A percentile compares a stretch with the other conserved stretches of the same genome.
These are phyloP conservation scores for Malbranchea cinnamomea DNA, from an alignment of 2,329 filamentous ascomycete genomes.

Conservation along the genomic window DNA sequence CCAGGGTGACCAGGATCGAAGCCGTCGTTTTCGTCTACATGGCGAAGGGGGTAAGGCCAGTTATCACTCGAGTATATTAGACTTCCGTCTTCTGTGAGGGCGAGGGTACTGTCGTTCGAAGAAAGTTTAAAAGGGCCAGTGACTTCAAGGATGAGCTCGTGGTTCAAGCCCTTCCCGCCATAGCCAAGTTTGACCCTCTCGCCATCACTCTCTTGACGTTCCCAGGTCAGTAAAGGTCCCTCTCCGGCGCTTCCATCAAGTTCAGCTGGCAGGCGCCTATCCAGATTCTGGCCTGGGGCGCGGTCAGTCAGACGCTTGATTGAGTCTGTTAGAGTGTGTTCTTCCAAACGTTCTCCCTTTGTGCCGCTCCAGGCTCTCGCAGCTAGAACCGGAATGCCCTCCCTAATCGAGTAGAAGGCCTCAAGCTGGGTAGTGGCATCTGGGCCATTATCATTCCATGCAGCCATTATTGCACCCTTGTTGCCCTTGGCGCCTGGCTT, in stretches of 20 bases:
- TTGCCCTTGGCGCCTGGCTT: conserved; percentile 24
- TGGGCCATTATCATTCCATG: conserved; percentile 42
- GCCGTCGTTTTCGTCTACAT: conserved; percentile 28
- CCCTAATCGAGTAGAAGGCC: conserved; percentile 36
- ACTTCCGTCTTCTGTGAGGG: conserved; percentile 19
- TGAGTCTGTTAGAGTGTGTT: conserved; percentile 22
- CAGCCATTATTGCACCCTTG: conserved; percentile 34
- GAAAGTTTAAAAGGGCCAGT: conserved; percentile 31
- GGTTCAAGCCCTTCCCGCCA: conserved; percentile 41
- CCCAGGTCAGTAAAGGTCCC: conserved; percentile 18
- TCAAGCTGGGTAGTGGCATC: conserved; percentile 38
- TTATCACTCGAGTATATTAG: conserved; percentile 32
- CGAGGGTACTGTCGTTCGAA: conserved; percentile 30
- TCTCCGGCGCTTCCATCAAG: conserved; percentile 21
- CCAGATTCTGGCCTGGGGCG: conserved; percentile 36
- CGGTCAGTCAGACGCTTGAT: conserved; percentile 28
- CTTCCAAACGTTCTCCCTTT: conserved; percentile 27
- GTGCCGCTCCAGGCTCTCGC: conserved; percentile 41
- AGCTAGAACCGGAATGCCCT: conserved; percentile 37
- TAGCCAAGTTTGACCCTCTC: conserved; percentile 28
- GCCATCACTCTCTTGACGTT: conserved; percentile 15
- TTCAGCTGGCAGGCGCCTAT: conserved; percentile 25
- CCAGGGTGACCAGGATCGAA: conserved; percentile 35
- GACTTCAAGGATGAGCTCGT: conserved; percentile 37
- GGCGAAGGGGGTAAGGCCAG: conserved; percentile 35